Conservation (phyloP, 495 filamentous ascomycete species). For the Talaromyces liani region DNA sequence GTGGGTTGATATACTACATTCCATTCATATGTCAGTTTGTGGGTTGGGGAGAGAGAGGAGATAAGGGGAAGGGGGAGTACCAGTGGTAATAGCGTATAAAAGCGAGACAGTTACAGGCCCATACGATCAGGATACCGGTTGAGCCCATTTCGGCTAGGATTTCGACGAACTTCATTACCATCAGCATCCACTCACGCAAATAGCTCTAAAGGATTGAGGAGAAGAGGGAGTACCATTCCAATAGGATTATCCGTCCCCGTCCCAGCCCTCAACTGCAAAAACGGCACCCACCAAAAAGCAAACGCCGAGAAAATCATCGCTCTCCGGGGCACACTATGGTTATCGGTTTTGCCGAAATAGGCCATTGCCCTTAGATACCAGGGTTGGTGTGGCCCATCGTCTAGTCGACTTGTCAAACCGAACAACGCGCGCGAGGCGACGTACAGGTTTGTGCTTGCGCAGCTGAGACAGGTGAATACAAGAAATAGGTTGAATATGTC, state of each 20-base stretch:
- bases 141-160: conserved; percentile 29
- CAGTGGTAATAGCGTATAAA: conserved; percentile 36
- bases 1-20: conserved; percentile 20
- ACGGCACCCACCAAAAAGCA: conserved; percentile 38
- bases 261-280: conserved; percentile 21
- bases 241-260: conserved; percentile 4
- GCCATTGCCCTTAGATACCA: conserved; percentile 15
- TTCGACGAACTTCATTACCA: conserved; percentile 29
- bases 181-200: neutral
- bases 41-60: neutral
- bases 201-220: neutral
- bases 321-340: conserved; percentile 25
- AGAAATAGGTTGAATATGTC: conserved; percentile 33
- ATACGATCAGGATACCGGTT: conserved; percentile 33
- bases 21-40: neutral
- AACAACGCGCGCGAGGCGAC: conserved; percentile 39
- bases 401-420: conserved; percentile 28
- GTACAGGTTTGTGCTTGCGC: conserved; percentile 38
- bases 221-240: conserved; percentile 2
- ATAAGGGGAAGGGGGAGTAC: conserved; percentile 7
- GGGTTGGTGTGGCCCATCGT: conserved; percentile 10
- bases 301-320: conserved; percentile 30
- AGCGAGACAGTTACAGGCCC: conserved; percentile 35
- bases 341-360: conserved; percentile 27
- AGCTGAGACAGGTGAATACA: conserved; percentile 32